Evolutionary conservation across 2,329 filamentous ascomycete species (phyloP), one percentile per base, ranked within the genome.

Genomic region (Monosporascus sp.): DNA sequence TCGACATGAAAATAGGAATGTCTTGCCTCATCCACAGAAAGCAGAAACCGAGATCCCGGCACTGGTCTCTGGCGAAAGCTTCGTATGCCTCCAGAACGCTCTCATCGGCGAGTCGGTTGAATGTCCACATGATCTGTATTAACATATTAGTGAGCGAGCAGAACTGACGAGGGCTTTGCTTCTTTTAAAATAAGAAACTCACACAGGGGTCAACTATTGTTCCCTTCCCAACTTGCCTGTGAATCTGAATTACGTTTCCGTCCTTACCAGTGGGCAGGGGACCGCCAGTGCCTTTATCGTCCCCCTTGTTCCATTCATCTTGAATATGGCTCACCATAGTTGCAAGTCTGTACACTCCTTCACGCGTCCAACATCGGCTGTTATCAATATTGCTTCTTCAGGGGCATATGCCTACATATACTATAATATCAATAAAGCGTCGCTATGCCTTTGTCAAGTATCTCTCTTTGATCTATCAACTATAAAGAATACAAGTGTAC

Each of bases 81-180:
- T 45, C 43, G 22, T 45, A 45, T 45, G 24, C 4, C n/a, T 24
- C 20, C 18, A 20, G 3, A 7, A 3, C 15, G 5, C 38, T 5
- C 8, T 3, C 17, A 41, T 11, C n/a, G 2, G 5, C 4, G 5
- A 5, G 40, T n/a, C 18, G 40, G 7, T 8, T 45, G 7, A 41
- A 9, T 41, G 20, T n/a, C 40, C 40, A 43, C 9, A 43, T 14
- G 9, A 43, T 18, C 40, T 43, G 20, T 43, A 18, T 18, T 18
- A 15, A 1, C 0, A n/a, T 1, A 5, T 1, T 45, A 2, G 18
- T 45, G 2, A 26, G 17, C 20, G 28, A 22, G 17, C 28, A 45
- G 5, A 45, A 1, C 2, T 3, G 9, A 1, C 1, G 1, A 11
- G 3, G 28, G 15, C 2, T 40, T 40, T 2, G 15, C n/a, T n/a